Percentiles rank a stretch among this genome's conserved stretches.
Conservation (phyloP, 1,139 yeast species). For the Suhomyces terraborum region DNA sequence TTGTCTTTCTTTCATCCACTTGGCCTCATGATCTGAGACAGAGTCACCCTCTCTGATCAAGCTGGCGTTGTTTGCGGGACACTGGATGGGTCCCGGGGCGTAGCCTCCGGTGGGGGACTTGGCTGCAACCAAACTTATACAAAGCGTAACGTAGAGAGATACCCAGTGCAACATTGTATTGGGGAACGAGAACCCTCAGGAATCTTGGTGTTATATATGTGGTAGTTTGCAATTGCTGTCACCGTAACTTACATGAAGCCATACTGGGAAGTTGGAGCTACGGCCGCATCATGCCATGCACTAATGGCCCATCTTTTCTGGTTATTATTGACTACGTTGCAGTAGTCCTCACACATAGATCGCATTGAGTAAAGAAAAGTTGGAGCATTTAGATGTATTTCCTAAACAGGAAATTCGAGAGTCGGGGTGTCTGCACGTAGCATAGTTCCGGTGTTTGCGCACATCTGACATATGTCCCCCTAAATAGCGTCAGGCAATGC, state of each 20-base stretch:
- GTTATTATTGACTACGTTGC: not conserved
- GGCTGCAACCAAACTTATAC: slow-evolving; percentile 26
- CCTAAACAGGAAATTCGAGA: not conserved
- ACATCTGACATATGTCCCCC: no score
- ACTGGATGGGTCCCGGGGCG: slow-evolving; percentile 62
- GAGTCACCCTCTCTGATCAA: slow-evolving; percentile 33
- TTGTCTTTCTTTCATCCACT: slow-evolving; percentile 53
- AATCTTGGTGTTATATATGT: not conserved
- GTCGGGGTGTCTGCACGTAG: no score
- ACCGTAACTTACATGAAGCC: not conserved
- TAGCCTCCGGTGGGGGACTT: slow-evolving; percentile 66
- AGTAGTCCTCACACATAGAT: not conserved
- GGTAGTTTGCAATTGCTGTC: not conserved
- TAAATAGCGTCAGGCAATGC: no score
- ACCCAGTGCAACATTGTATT: slow-evolving; percentile 1
- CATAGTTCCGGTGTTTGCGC: no score
- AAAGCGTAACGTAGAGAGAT: slow-evolving; percentile 3
- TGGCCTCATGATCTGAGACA: slow-evolving; percentile 38
- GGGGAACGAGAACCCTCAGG: no score
- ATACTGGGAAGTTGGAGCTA: not conserved
- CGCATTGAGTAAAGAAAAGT: no score
- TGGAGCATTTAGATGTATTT: no score
- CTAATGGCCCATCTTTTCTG: not conserved
- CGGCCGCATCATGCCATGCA: not conserved
- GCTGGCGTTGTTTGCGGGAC: slow-evolving; percentile 44